These are phyloP conservation scores for Barnettozyma sucrosica DNA, from an alignment of 805 yeast genomes.

Conservation along the genomic window DNA sequence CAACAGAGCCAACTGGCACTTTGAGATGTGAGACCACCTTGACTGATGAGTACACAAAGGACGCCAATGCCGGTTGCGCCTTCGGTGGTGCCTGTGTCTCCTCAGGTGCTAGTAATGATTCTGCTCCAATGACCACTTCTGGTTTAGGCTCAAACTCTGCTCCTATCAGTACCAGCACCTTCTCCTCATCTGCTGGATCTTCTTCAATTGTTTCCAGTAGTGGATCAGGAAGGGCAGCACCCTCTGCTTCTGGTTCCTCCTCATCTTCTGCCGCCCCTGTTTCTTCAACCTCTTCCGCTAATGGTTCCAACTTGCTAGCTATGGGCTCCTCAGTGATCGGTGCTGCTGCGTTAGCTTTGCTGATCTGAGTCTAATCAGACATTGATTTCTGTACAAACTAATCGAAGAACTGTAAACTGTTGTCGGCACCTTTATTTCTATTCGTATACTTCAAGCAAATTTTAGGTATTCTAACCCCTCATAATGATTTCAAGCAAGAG, in stretches of 20 bases:
- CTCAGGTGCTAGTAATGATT: neutral
- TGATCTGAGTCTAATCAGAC: neutral
- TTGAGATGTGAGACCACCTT: constrained; percentile 20
- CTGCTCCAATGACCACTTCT: constrained; percentile 11
- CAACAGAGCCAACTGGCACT: constrained; percentile 27
- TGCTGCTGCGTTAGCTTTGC: constrained; percentile 7
- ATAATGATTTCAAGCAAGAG: constrained; percentile 46
- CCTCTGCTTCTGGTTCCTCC: neutral
- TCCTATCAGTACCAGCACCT: too few relatives aligned
- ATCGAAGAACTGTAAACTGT: neutral
- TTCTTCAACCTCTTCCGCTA: constrained; percentile 2
- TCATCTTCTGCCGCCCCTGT: constrained; percentile 9
- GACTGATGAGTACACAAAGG: constrained; percentile 15
- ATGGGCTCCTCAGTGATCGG: constrained; percentile 7
- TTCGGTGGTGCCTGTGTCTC: constrained; percentile 12
- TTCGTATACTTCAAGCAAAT: too few relatives aligned
- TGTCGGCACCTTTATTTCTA: too few relatives aligned
- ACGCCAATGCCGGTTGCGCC: constrained; percentile 16
- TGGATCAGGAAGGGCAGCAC: neutral
- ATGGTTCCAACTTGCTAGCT: constrained; percentile 5
- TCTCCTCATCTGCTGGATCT: constrained; percentile 9
- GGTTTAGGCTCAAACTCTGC: constrained; percentile 7
- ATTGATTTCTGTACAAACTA: neutral
- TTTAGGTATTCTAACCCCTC: too few relatives aligned
- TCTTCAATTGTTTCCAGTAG: constrained; percentile 12